Evolutionary conservation across 257 asterid species (phyloP), one percentile per base, ranked within the genome.

Genomic region (Nemophila menziesii): DNA sequence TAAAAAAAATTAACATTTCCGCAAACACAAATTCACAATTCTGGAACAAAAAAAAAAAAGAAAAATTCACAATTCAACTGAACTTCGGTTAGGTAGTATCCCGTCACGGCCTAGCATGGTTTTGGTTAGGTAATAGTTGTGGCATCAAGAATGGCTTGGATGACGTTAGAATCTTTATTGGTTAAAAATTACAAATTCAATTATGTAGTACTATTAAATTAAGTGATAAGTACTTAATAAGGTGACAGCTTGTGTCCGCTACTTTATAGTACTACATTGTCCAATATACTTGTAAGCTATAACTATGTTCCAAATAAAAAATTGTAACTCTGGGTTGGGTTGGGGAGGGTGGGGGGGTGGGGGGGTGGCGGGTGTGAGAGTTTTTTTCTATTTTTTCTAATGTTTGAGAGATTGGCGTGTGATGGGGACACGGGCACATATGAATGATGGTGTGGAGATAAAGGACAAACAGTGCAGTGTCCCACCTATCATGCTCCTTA

Each of bases 341-440:
- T 29, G 36, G 36, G 36, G 9, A 4, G 33, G 36, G 36, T 7
- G 2, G 8, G 36, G 36, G 36, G 36, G 36, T 3, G 4, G 8
- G 36, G 36, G 36, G 7, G 36, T 2, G 36, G 9, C n/a, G 3
- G 36, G 3, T 29, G 36, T 5, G 3, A 13, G 8, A n/a, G n/a
- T n/a, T n/a, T n/a, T n/a, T n/a, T n/a, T n/a, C n/a, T n/a, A n/a
- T n/a, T n/a, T n/a, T n/a, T n/a, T n/a, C n/a, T n/a, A n/a, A n/a
- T n/a, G n/a, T n/a, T 26, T 26, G 10, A 13, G 36, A 7, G 36
- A 2, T 29, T 7, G 9, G 36, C 36, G 5, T 29, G 36, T 38
- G 29, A n/a, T n/a, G n/a, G n/a, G n/a, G n/a, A n/a, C n/a, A n/a
- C n/a, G 65, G 53, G 55, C 47, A 27, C 64, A 46, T 50, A 19